Conservation (phyloP, 805 yeast species). For the Aciculoconidium aculeatum region DNA sequence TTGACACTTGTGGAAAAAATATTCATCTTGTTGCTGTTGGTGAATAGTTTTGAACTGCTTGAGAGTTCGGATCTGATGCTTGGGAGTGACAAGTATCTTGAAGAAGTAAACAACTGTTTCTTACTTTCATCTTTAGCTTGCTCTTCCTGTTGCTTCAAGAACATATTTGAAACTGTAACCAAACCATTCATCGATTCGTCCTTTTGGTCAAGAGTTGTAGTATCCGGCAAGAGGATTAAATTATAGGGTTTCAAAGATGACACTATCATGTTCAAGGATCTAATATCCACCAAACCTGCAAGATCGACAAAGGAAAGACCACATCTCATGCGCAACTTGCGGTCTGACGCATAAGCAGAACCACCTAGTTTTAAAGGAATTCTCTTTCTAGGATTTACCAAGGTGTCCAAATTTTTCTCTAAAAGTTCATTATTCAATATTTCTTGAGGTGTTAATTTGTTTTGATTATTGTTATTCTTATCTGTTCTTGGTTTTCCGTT, state of each 20-base stretch:
- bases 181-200: conserved; percentile 24
- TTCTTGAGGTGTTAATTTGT: conserved; percentile 39
- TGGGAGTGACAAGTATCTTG: conserved; percentile 26
- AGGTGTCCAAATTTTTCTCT: conserved; percentile 41
- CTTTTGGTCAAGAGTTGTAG: conserved; percentile 16
- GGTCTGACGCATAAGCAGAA: conserved; percentile 14
- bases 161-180: conserved; percentile 18
- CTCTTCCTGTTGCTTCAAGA: conserved; percentile 26
- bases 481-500: conserved; percentile 14
- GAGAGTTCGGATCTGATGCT: conserved; percentile 26
- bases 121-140: conserved; percentile 17
- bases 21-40: conserved; percentile 21
- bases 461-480: conserved; percentile 15
- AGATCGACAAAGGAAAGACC: conserved; percentile 73
- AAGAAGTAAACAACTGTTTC: conserved; percentile 11
- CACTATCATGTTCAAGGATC: conserved; percentile 74
- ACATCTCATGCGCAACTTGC: conserved; percentile 53
- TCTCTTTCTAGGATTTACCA: conserved; percentile 47
- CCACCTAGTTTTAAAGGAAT: conserved; percentile 16
- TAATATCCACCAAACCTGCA: conserved; percentile 75
- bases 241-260: conserved; percentile 76
- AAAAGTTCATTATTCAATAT: conserved; percentile 34
- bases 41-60: conserved; percentile 3
- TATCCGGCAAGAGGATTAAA: conserved; percentile 52
- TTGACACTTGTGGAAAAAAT: conserved; percentile 31